Percentiles rank a stretch among this genome's conserved stretches.
These are phyloP conservation scores for Bjerkandera adusta DNA, from an alignment of 1,284 basidiomycete genomes.

Conservation along the genomic window DNA sequence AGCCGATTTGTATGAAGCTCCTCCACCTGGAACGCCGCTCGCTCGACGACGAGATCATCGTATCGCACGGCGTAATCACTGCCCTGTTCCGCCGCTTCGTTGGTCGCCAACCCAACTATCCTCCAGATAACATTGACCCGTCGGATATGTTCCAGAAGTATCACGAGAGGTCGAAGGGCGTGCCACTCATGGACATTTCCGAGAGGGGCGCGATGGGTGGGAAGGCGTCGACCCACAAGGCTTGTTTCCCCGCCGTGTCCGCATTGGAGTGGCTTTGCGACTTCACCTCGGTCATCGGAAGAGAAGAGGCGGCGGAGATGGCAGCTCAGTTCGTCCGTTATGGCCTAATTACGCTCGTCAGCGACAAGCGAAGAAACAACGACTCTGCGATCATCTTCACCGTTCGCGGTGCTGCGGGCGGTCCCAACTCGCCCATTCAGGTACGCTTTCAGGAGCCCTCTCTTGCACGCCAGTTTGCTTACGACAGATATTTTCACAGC, in stretches of 20 bases:
- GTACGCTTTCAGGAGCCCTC: conserved; percentile 41
- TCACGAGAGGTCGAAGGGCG: conserved; percentile 76
- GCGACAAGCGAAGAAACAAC: conserved; percentile 84
- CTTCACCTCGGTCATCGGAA: conserved; percentile 93
- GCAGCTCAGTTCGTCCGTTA: conserved; percentile 97
- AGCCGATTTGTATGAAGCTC: conserved; percentile 98
- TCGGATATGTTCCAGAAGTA: conserved; percentile 74
- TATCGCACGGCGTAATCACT: conserved; percentile 91
- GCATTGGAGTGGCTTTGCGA: conserved; percentile 98
- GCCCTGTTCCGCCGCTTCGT: conserved; percentile 95
- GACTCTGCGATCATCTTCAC: conserved; percentile 89
- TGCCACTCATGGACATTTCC: conserved; percentile 66
- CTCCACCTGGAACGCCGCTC: conserved; percentile 93
- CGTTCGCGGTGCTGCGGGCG: conserved; percentile 77
- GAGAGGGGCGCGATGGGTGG: conserved; percentile 59
- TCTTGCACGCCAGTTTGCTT: conserved; percentile 13
- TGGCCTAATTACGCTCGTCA: conserved; percentile 85
- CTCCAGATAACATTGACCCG: conserved; percentile 42
- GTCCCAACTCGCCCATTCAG: conserved; percentile 69
- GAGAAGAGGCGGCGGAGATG: conserved; percentile 97
- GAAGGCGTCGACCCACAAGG: conserved; percentile 53
- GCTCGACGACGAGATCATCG: conserved; percentile 96
- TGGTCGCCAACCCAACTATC: conserved; percentile 83
- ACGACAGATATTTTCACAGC: conserved; percentile 39
- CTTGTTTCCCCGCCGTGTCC: conserved; percentile 83